Conservation (phyloP, 306 rosid genomes). For the Vicia villosa region DNA sequence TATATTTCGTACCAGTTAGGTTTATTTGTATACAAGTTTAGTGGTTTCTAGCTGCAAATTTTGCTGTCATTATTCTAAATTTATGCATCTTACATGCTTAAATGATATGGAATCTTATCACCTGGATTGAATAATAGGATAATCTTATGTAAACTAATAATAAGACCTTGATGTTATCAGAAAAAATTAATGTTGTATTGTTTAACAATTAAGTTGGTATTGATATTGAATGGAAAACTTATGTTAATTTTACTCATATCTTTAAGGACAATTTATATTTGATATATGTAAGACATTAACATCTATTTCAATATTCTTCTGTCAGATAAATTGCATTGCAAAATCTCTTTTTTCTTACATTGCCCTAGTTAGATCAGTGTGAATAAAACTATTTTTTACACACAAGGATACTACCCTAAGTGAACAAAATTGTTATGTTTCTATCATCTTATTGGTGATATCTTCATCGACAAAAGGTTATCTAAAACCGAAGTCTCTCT, state of each 20-base stretch:
- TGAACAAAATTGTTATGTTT: slow-evolving; percentile 22
- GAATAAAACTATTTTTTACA: background rate
- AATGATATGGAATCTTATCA: background rate
- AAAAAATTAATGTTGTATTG: no score
- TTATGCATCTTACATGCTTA: background rate
- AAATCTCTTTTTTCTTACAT: no score
- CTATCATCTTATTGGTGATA: slow-evolving; percentile 61
- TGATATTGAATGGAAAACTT: no score
- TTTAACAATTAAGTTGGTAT: no score
- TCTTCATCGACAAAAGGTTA: slow-evolving; percentile 56
- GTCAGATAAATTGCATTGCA: background rate
- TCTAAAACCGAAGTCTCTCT: slow-evolving; percentile 47
- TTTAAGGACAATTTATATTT: background rate
- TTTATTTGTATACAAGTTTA: background rate
- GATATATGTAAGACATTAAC: background rate
- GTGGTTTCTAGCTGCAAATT: slow-evolving; percentile 6
- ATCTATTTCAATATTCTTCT: background rate
- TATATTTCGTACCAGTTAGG: background rate
- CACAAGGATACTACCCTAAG: background rate
- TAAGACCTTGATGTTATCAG: background rate
- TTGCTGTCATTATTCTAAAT: background rate
- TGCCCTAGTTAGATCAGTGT: no score
- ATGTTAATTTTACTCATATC: no score
- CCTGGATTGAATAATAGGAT: background rate
- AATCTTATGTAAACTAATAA: background rate